Conservation (phyloP, 1,284 basidiomycete species). For the Malassezia slooffiae region DNA sequence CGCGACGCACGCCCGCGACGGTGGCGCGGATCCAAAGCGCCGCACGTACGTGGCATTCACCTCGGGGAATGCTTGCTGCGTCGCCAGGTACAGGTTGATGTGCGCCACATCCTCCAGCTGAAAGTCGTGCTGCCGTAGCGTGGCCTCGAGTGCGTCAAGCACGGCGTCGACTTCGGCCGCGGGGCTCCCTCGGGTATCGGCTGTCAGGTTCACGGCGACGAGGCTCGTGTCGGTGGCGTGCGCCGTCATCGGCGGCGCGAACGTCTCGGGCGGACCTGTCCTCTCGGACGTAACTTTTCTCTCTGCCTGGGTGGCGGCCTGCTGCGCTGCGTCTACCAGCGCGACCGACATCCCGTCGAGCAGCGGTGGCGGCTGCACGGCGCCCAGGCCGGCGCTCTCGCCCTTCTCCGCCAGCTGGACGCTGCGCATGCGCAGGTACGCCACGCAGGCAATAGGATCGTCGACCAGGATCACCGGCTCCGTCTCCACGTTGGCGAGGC, state of each 20-base stretch:
- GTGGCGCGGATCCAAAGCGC: slow-evolving; percentile 81
- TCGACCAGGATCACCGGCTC: slow-evolving; percentile 38
- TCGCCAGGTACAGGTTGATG: slow-evolving; percentile 70
- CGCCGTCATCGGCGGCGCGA: too few relatives aligned
- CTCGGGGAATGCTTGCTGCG: slow-evolving; percentile 20
- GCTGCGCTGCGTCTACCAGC: too few relatives aligned
- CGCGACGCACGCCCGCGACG: slow-evolving; percentile 80
- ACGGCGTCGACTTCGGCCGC: neutral
- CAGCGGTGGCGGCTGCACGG: slow-evolving; percentile 12
- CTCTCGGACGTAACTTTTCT: too few relatives aligned
- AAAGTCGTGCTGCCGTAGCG: slow-evolving; percentile 4
- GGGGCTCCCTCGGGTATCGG: too few relatives aligned
- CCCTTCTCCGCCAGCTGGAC: slow-evolving; percentile 28
- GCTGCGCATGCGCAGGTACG: slow-evolving; percentile 29
- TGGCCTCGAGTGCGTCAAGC: slow-evolving; percentile 4
- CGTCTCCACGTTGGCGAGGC: slow-evolving; percentile 50
- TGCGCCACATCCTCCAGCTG: slow-evolving; percentile 56
- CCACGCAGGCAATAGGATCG: slow-evolving; percentile 33
- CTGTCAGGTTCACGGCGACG: too few relatives aligned
- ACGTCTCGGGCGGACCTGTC: too few relatives aligned
- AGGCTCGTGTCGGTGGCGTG: too few relatives aligned
- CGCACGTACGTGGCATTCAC: slow-evolving; percentile 56
- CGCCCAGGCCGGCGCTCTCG: neutral
- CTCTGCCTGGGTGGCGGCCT: too few relatives aligned
- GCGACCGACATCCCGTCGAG: slow-evolving; percentile 16